Base-by-base conservation (phyloP, 2,329 filamentous ascomycete species). In the Alternaria metachromatica region DNA sequence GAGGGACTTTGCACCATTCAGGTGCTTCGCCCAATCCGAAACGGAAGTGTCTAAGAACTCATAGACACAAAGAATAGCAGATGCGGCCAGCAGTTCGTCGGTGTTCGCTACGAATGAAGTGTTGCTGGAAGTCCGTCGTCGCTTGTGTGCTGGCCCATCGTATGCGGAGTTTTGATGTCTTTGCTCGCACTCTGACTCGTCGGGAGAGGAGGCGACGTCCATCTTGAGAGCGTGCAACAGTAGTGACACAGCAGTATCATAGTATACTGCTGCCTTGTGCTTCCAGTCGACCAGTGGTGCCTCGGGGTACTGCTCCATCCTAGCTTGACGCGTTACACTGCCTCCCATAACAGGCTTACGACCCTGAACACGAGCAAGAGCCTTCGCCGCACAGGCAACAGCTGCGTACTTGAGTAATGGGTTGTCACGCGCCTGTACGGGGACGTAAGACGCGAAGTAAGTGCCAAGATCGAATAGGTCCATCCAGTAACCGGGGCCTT, bases 31-130 rank as follows among this genome's bases (percentile, higher is more conserved):
- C 88, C 88, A 91, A 20, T 88, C 88, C 0, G 84, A 83, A 3
- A 85, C 86, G 2, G 87, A 89, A 2, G 87, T 87, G 74, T 90
- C 88, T n/a, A 91, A 80, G 62, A 90, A 88, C 66, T 91, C 89
- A 72, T 90, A 91, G 0, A 89, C 87, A 62, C 88, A 90, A 2
- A 92, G 77, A 13, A 91, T 90, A 0, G 89, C 88, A 3, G 88
- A 88, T 3, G 89, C 88, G 9, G 88, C 88, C 21, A 90, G 82
- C 4, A 90, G 82, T 62, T 91, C 88, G 67, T 90, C 88, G 5
- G 84, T 82, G 65, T 84, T 84, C 53, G 82, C 82, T 37, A 81
- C 72, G 48, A 67, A 71, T 5, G 69, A 71, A 37, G 80, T 64
- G 68, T 72, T 82, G 70, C 76, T 85, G 70, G 76, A 82, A 64